Evolutionary conservation across 2,329 filamentous ascomycete genomes (phyloP), one percentile per base, ranked within the genome.

Genomic region (Raffaelea arxii): DNA sequence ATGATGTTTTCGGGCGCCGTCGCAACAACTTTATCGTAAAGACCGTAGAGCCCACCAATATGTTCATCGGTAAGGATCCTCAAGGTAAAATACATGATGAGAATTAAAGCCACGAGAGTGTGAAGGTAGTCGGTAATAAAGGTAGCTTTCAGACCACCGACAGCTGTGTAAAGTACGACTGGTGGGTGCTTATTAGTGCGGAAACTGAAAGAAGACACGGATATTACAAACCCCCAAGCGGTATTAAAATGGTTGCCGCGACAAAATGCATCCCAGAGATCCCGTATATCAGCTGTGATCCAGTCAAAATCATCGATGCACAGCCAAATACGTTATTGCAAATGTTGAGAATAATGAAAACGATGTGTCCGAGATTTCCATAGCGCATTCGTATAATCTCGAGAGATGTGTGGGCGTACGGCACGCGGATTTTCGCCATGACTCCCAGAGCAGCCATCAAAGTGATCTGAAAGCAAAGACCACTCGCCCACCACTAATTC

Each of bases 51-150:
- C 41, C 57, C 59, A 1, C 65, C 65, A 3, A 66, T 54, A 2
- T 46, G 46, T 2, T 66, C 60, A 43, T 53, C 60, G 0, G 60
- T 60, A 3, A 58, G 53, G 40, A 49, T 21, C 12, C 52, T 55
- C 44, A 69, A 65, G 4, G 60, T 60, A 46, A 68, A 68, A 12
- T 61, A 59, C 47, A 68, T 57, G 25, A 68, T 65, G 3, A 61
- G 53, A 4, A 64, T 43, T 43, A 67, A 63, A 2, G 67, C 47
- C 25, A 69, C 63, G 3, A 61, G 56, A 0, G 65, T 68, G 50
- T 69, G 66, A 1, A 59, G 55, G 47, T 66, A 69, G 46, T 68
- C 66, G 3, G 63, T 62, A 37, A 68, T 62, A 37, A 68, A 68
- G 0, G 65, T 69, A 4, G 59, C 59, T 5, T 65, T 56, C 39